Evolutionary conservation across 331 rosid species (phyloP), one percentile per base, ranked within the genome.

Genomic region (Stylosanthes scabra): DNA sequence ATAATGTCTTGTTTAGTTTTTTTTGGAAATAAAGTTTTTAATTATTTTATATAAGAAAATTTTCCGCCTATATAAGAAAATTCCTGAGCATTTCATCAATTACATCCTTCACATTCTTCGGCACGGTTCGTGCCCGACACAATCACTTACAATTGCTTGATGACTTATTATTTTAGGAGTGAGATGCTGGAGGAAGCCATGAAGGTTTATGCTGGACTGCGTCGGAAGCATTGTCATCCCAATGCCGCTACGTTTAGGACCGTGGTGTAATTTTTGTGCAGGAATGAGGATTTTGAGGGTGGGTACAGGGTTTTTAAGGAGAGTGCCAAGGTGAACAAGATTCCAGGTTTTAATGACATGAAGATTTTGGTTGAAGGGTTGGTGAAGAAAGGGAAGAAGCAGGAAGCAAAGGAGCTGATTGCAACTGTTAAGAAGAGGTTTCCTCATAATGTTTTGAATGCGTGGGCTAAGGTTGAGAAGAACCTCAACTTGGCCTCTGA

Each of bases 161-260:
- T 90, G 91, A 81, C 82, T 68, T 40, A 87, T 57, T 88, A 88
- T 70, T 78, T 80, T 11, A 75, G 66, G 75, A 64, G 66, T 75
- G 93, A 83, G 75, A 77, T 78, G 91, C 63, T 86, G 72, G 83
- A 83, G 15, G 91, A 88, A 58, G 96, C 91, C 1, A 68, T 31
- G 81, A 81, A 62, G 49, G 93, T 90, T 11, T 90, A 76, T 52
- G 81, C 71, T 52, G 89, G 82, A n/a, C 68, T 88, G 75, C 72
- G 80, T 54, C 66, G 8, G 16, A 63, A 88, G 46, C 81, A 78
- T n/a, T 84, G 89, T 40, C 86, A 79, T 2, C 88, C 86, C 9
- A 90, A 90, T 57, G 84, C 93, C 0, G 87, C 89, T 4, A 88
- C 91, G 10, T 90, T 84, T 63, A 74, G 89, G 51, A 82, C 82